These are phyloP conservation scores for Cladosporium cucumerinum DNA, from an alignment of 2,329 filamentous ascomycete species.

Conservation along the genomic window DNA sequence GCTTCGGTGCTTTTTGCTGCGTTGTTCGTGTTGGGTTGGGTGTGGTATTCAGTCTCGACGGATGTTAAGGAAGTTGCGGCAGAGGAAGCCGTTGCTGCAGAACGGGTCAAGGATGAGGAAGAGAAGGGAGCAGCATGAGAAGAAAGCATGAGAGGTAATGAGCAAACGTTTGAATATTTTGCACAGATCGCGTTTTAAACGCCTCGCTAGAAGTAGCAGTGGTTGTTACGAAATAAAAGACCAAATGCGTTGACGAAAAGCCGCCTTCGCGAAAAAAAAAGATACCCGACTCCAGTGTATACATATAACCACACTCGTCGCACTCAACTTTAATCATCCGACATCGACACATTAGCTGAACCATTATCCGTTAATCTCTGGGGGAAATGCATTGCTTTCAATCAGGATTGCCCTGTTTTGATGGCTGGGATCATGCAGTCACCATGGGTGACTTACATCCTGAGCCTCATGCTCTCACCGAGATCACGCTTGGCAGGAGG, in stretches of 20 bases:
- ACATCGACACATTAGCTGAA: constrained; percentile 10
- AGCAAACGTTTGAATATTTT: constrained; percentile 10
- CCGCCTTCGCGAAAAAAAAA: not conserved
- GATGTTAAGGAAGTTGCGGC: constrained; percentile 12
- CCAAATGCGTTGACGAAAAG: constrained; percentile 1
- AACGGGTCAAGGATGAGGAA: not conserved
- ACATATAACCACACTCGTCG: not conserved
- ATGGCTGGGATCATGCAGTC: not conserved
- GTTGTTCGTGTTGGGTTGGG: not conserved
- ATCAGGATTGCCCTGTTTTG: not conserved
- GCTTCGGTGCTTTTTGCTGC: not conserved
- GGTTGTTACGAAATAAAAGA: constrained; percentile 3
- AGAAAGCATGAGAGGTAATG: not conserved
- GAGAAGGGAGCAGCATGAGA: not conserved
- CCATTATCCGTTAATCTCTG: not conserved
- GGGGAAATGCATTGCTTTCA: not conserved
- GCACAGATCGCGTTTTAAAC: constrained; percentile 1
- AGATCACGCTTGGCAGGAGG: constrained; percentile 14
- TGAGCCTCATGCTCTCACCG: constrained; percentile 7
- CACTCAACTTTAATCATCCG: not conserved
- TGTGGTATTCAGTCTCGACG: not conserved
- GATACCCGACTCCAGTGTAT: constrained; percentile 1
- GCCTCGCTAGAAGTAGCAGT: constrained; percentile 4
- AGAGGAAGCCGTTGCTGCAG: constrained; percentile 5
- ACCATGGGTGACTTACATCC: constrained; percentile 1